These are phyloP conservation scores for Panicum virgatum DNA, from an alignment of 202 grass and related monocot species.

Conservation along the genomic window DNA sequence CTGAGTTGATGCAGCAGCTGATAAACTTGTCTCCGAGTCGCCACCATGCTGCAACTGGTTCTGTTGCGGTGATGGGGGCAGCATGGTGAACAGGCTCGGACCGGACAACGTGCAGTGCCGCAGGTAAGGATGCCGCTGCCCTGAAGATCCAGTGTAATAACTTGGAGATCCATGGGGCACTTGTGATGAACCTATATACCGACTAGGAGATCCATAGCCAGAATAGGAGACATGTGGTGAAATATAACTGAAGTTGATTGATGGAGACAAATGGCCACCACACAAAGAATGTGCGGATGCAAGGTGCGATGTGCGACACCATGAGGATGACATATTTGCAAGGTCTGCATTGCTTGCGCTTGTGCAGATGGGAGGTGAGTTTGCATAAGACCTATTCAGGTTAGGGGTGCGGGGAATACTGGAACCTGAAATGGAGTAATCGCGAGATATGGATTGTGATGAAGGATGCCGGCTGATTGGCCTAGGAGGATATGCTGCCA, in stretches of 20 bases:
- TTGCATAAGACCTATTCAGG: conserved; percentile 36
- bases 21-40: conserved; percentile 33
- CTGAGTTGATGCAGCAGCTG: conserved; percentile 12
- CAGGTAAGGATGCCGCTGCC: conserved; percentile 44
- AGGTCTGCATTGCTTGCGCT: conserved; percentile 73
- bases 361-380: conserved; percentile 56
- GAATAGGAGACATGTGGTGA: conserved; percentile 44
- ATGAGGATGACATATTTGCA: conserved; percentile 58
- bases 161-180: conserved; percentile 10
- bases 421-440: conserved; percentile 42
- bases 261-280: conserved; percentile 52
- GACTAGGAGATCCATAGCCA: conserved; percentile 49
- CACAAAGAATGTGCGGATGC: conserved; percentile 37
- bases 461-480: conserved; percentile 51
- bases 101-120: conserved; percentile 39
- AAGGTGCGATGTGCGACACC: conserved; percentile 47
- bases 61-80: conserved; percentile 30
- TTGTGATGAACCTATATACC: conserved; percentile 39
- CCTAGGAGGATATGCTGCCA: conserved; percentile 58
- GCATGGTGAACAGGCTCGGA: conserved; percentile 49
- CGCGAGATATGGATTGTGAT: conserved; percentile 51
- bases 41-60: conserved; percentile 31
- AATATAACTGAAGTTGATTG: conserved; percentile 48
- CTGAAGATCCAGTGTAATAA: conserved; percentile 33
- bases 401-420: conserved; percentile 28